Base-by-base conservation (phyloP, 2,329 filamentous ascomycete genomes). In the Zymoseptoria brevis region DNA sequence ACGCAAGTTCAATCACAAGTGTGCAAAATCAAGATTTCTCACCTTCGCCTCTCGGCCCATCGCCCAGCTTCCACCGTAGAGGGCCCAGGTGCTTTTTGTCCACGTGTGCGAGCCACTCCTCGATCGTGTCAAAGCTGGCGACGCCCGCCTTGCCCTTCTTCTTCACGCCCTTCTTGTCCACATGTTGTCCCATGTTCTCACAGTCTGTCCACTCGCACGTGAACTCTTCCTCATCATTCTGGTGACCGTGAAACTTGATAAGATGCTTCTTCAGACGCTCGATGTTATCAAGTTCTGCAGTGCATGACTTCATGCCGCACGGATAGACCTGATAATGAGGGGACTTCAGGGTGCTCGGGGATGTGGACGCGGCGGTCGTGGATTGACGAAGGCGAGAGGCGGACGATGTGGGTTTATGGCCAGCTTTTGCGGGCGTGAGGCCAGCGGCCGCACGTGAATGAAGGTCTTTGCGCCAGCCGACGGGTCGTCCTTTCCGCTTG, bases 261-360 rank as follows among this genome's bases (percentile, higher is more conserved):
- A 85, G 71, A 68, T 88, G 85, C 59, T 81, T 82, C 61, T 79
- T 79, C 5, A 87, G 72, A 0, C 80, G 82, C 8, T 80, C 78
- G 13, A 87, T 70, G 64, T 86, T 87, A 70, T 87, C 85, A 4
- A 87, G 73, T 62, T 85, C 77, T 0, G 81, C 79, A 3, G 72
- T 70, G 68, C 85, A 88, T 1, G 73, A 71, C 55, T 77, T 71
- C 85, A 84, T 87, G 50, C 75, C 70, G 70, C 85, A 88, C 57
- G 76, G 75, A 68, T 79, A 87, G 5, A 81, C 76, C 54, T 75
- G 73, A 59, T 75, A 78, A 29, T 69, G 67, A 0, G 71, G 69
- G 48, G 71, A 63, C 9, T 63, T 60, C 41, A 61, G 24, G 9
- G 51, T 49, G 5, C 60, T 57, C 4, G 57, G 49, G 4, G 35